A percentile compares a stretch with the other conserved stretches of the same genome.
Evolutionary conservation across 306 rosid species (phyloP).

Genomic region (Quercus dentata): DNA sequence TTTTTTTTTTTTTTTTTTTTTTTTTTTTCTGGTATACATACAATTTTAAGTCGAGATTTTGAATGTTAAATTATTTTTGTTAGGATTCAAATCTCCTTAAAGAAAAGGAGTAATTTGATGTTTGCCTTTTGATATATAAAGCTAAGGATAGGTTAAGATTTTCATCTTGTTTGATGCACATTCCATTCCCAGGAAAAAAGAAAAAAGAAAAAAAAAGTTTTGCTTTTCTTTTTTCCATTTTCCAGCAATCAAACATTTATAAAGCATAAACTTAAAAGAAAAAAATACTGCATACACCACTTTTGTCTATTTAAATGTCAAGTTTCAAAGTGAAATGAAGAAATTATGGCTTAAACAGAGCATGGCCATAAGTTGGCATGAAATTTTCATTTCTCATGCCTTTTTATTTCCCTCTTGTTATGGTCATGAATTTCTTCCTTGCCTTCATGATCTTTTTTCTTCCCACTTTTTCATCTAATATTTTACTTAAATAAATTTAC

Average conservation of each 20-base stretch:
- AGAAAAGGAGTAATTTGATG: neutral
- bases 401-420: neutral
- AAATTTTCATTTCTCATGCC: neutral
- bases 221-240: neutral
- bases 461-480: slow-evolving; percentile 7
- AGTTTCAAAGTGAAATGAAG: neutral
- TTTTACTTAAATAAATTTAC: slow-evolving; percentile 14
- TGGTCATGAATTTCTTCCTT: neutral
- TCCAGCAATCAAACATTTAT: neutral
- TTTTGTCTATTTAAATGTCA: slow-evolving; percentile 1
- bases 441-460: neutral
- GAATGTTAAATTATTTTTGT: neutral
- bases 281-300: too few species aligned
- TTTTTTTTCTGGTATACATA: neutral
- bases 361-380: neutral
- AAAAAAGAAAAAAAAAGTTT: neutral
- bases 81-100: neutral
- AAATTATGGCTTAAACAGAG: neutral
- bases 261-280: neutral
- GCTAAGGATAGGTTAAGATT: slow-evolving; percentile 1
- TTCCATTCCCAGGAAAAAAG: slow-evolving; percentile 7
- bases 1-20: neutral
- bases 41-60: neutral
- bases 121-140: neutral
- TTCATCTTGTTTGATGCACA: neutral